Base-by-base conservation (phyloP, 805 yeast species). In the Schizosaccharomyces octosporus region DNA sequence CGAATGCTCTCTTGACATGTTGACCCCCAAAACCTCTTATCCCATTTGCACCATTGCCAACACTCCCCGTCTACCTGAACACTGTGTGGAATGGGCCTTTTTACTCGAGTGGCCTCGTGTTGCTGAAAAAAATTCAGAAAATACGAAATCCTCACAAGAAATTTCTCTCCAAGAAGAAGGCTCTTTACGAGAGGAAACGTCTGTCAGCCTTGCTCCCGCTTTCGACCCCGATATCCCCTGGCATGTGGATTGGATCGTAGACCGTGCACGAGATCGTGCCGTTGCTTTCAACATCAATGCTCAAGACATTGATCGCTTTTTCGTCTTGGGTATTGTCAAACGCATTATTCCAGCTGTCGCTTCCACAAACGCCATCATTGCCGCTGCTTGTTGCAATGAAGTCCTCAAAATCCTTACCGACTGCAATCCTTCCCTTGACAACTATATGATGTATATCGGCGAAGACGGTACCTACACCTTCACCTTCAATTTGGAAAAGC, bases 1-100 rank as follows among this genome's bases (percentile, higher is more conserved):
- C 73, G 97, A 90, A 69, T 90, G 98, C 68, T 85, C 95, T 4
- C 73, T 86, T 61, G 85, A 83, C 63, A 78, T 94, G 70, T 74
- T 88, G 54, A 74, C 76, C 3, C 70, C 73, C 31, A 80, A 78
- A 64, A 74, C 75, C 9, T 82, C 87, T 0, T 86, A 82, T 66
- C 97, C 97, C 1, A 82, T 90, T 65, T 93, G 97, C 71, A 93
- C 97, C 0, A 83, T 93, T 61, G 95, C 96, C 1, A 85, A 88
- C 63, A 87, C 93, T 7, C 97, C 97, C n/a, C 73, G 97, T 63
- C 72, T 87, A 7, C 93, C 96, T 0, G 96, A 89, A 66, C 97
- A 90, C 71, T 88, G 97, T 67, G 82, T 90, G 9, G 95, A 89
- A 69, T 90, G 93, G 84, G 88, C 90, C 0, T 80, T 81, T 63